Conservation (phyloP, 2,329 filamentous ascomycete species). For the Pyricularia sp. region DNA sequence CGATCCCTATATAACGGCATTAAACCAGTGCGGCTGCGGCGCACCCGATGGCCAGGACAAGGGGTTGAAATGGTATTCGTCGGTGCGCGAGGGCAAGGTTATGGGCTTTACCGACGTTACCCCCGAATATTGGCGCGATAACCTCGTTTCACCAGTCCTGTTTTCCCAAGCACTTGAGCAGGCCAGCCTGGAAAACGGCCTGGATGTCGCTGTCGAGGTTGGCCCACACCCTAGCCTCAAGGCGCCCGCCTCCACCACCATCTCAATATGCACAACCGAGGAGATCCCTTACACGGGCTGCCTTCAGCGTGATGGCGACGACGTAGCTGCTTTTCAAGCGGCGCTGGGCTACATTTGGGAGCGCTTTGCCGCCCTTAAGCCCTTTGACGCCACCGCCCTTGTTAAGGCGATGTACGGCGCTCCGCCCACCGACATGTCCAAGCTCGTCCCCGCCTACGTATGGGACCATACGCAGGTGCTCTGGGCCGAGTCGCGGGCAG, state of each 20-base stretch:
- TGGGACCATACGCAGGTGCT: slow-evolving; percentile 36
- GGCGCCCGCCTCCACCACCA: slow-evolving; percentile 15
- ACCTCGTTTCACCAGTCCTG: slow-evolving; percentile 24
- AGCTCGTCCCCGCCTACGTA: slow-evolving; percentile 35
- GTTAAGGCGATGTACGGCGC: slow-evolving; percentile 11
- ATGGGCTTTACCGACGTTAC: slow-evolving; percentile 21
- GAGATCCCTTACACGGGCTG: slow-evolving; percentile 9
- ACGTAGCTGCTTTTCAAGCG: slow-evolving; percentile 7
- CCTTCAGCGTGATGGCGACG: slow-evolving; percentile 8
- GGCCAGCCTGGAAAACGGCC: not conserved
- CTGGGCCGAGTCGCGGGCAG: slow-evolving; percentile 24
- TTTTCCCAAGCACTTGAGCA: slow-evolving; percentile 9
- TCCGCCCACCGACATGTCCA: slow-evolving; percentile 23
- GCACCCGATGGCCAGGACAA: slow-evolving; percentile 14
- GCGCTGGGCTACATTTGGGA: not conserved
- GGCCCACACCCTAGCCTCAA: slow-evolving; percentile 2
- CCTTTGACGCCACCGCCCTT: not conserved
- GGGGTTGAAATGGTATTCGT: slow-evolving; percentile 26
- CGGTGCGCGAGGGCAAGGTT: slow-evolving; percentile 13
- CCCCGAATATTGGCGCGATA: slow-evolving; percentile 26
- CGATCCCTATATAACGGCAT: slow-evolving; percentile 20
- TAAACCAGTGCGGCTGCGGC: slow-evolving; percentile 19
- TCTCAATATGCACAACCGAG: slow-evolving; percentile 18
- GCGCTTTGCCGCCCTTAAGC: not conserved
- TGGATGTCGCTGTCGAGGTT: not conserved